Base-by-base conservation (phyloP, 345 rosid genomes). In the Odontarrhena argentea region DNA sequence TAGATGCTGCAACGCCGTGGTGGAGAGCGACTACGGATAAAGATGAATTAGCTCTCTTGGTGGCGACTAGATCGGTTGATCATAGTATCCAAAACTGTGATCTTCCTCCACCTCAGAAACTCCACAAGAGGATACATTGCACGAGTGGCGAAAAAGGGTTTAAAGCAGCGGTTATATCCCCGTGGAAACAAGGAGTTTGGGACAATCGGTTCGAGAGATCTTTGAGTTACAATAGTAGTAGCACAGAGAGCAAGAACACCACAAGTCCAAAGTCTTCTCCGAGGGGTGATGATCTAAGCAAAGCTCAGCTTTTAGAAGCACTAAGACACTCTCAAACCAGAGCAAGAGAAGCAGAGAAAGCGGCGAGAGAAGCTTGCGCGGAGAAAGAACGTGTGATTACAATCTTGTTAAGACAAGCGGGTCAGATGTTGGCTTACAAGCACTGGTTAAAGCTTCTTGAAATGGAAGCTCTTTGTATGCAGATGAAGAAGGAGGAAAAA, bases 321-420 rank as follows among this genome's bases (percentile, higher is more conserved):
- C 82, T 94, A 30, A 36, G 96, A 22, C 96, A 91, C 71, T 91
- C 99, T 55, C 97, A 94, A 77, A 87, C 97, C 35, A 89, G 99
- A 15, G 97, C 97, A 30, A 87, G 97, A 82, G 91, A 94, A 83
- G 97, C 97, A 15, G 99, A 94, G 79, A 78, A 80, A 35, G 90
- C 86, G 0, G 97, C 92, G 8, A 77, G 76, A 79, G 83, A 82
- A 73, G 96, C 86, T 26, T 73, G 74, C 55, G 87, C 82, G 1
- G 99, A 94, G 83, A 94, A 88, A 81, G 92, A 91, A 68, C 87
- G 87, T 67, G 26, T 87, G 43, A 68, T 87, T 43, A 79, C 77
- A 67, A 87, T 94, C 71, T 77, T 94, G 77, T 82, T 94, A 77
- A 86, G 76, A 76, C 99, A 94, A 78, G 97, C 99, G 42, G 79